Conservation (phyloP, 2,329 filamentous ascomycete species). For the Erysiphe neolycopersici region DNA sequence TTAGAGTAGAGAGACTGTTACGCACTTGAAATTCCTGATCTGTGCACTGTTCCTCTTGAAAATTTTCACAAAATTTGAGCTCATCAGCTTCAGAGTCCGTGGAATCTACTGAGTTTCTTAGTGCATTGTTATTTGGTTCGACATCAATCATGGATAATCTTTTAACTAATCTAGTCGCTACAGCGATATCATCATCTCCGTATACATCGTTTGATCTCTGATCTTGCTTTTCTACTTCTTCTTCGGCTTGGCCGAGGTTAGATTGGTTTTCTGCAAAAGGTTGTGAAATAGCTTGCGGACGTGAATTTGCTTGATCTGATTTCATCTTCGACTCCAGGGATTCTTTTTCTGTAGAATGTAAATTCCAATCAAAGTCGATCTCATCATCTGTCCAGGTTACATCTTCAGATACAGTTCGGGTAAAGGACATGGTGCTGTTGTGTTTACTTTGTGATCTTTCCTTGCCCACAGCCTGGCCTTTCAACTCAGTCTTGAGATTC, state of each 20-base stretch:
- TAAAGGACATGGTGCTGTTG: slow-evolving; percentile 33
- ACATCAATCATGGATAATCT: too few relatives aligned
- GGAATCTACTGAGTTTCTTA: too few relatives aligned
- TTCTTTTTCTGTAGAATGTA: slow-evolving; percentile 25
- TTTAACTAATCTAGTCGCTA: too few relatives aligned
- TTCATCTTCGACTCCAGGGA: slow-evolving; percentile 9
- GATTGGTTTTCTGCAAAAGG: too few relatives aligned
- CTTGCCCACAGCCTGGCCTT: slow-evolving; percentile 5
- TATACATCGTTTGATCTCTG: neutral
- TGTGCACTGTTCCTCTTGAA: too few relatives aligned
- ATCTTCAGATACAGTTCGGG: slow-evolving; percentile 35
- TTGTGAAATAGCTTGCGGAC: too few relatives aligned
- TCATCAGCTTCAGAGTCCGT: too few relatives aligned
- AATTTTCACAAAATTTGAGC: too few relatives aligned
- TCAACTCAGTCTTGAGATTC: neutral
- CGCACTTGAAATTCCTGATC: too few relatives aligned
- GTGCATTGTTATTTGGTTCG: too few relatives aligned
- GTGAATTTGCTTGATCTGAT: neutral
- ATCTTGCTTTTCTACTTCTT: neutral
- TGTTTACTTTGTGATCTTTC: slow-evolving; percentile 19
- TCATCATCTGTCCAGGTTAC: slow-evolving; percentile 31
- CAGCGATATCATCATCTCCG: neutral
- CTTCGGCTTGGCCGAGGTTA: too few relatives aligned
- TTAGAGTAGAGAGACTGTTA: too few relatives aligned
- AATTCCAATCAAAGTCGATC: slow-evolving; percentile 23